Percentiles rank a stretch among this genome's conserved stretches.
These are phyloP conservation scores for Entomophthora muscae DNA, from an alignment of 371 early-diverging fungal genomes.

Conservation along the genomic window DNA sequence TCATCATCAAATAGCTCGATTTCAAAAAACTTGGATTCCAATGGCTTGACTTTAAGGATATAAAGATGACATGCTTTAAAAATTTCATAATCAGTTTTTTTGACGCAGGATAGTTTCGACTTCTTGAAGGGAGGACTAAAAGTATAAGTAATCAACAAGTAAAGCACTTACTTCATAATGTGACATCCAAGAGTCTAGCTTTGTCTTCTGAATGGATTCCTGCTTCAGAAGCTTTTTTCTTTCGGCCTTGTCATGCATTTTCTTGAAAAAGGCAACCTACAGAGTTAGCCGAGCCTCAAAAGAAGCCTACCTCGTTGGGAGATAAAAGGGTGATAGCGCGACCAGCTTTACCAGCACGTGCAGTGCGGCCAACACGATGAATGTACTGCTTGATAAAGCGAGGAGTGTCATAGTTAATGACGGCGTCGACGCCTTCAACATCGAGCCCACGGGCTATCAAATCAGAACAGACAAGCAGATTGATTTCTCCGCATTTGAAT, in stretches of 20 bases:
- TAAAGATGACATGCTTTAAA: too few relatives aligned
- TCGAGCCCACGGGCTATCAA: constrained; percentile 92
- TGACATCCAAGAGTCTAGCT: neutral
- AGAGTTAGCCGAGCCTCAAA: neutral
- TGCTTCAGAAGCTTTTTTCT: neutral
- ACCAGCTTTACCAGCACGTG: constrained; percentile 85
- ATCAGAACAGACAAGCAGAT: constrained; percentile 80
- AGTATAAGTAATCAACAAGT: neutral
- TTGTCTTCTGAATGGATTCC: neutral
- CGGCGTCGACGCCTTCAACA: constrained; percentile 52
- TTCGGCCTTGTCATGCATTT: neutral
- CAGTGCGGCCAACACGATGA: constrained; percentile 97
- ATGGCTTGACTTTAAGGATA: too few relatives aligned
- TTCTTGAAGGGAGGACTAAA: neutral
- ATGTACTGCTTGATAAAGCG: constrained; percentile 77
- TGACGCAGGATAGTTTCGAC: neutral
- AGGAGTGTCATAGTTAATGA: constrained; percentile 93
- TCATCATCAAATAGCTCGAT: too few relatives aligned
- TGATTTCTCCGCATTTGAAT: constrained; percentile 50
- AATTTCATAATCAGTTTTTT: neutral
- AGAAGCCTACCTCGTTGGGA: neutral
- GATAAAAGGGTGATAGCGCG: constrained; percentile 52
- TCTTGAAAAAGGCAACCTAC: neutral
- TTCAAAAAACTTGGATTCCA: too few relatives aligned
- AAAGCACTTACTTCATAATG: neutral